Percentiles rank a stretch among this genome's conserved stretches.
Evolutionary conservation across 495 filamentous ascomycete genomes (phyloP).

Genomic region (Xylaria grammica): DNA sequence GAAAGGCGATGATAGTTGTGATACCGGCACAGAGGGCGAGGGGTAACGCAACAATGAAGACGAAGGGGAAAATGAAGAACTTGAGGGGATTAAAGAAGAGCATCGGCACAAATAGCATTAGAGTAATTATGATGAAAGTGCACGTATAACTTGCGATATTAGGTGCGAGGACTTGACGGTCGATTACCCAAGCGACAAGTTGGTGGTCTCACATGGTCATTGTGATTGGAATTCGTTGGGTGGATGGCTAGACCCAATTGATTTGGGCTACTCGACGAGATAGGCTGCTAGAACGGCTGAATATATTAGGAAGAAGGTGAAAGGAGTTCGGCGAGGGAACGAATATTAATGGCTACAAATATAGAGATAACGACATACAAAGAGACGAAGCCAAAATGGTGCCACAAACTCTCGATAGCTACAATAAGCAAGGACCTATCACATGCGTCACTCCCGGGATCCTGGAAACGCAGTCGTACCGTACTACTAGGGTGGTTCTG

Average conservation of each 20-base stretch:
- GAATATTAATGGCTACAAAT: neutral
- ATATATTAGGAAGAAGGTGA: neutral
- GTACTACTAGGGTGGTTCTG: too few relatives aligned
- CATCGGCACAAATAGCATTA: slow-evolving; percentile 38
- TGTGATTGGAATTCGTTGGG: neutral
- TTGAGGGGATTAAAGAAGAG: slow-evolving; percentile 52
- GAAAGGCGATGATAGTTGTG: slow-evolving; percentile 69
- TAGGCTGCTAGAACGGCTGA: neutral
- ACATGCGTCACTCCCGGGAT: slow-evolving; percentile 10
- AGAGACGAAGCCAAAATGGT: neutral
- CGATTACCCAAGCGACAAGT: neutral
- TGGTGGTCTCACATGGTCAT: slow-evolving; percentile 14
- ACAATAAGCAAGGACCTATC: slow-evolving; percentile 4
- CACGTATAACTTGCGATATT: slow-evolving; percentile 6
- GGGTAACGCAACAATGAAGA: slow-evolving; percentile 70
- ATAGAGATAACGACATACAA: neutral
- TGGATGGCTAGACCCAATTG: neutral
- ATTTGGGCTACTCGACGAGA: neutral
- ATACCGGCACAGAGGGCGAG: slow-evolving; percentile 70
- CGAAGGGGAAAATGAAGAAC: slow-evolving; percentile 63
- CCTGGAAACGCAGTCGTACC: neutral
- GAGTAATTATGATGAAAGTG: neutral
- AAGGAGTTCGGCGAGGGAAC: too few relatives aligned
- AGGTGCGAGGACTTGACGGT: neutral
- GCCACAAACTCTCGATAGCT: slow-evolving; percentile 4